These are phyloP conservation scores for Annulohypoxylon bovei DNA, from an alignment of 495 filamentous ascomycete species.

Conservation along the genomic window DNA sequence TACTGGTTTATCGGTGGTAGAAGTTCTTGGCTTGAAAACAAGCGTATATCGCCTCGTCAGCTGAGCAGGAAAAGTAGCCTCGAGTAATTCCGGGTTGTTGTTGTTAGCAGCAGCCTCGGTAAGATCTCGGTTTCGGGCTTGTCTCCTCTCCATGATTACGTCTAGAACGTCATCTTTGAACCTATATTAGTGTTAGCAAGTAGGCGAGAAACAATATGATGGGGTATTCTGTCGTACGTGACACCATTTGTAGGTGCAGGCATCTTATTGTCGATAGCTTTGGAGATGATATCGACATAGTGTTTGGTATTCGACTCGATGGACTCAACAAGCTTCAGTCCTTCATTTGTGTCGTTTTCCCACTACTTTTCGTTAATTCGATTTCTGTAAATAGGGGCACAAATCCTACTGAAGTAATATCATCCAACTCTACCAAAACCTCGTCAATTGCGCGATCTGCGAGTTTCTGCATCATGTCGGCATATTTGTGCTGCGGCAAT, in stretches of 20 bases:
- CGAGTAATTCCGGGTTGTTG: constrained; percentile 64
- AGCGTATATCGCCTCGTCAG: constrained; percentile 94
- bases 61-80: constrained; percentile 84
- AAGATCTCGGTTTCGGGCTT: constrained; percentile 82
- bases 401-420: constrained; percentile 73
- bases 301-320: constrained; percentile 92
- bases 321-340: constrained; percentile 80
- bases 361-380: constrained; percentile 62
- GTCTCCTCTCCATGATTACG: constrained; percentile 91
- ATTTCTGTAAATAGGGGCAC: neutral
- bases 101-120: constrained; percentile 73
- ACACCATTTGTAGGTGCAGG: constrained; percentile 80
- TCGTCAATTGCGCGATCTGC: constrained; percentile 79
- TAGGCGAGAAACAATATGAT: constrained; percentile 15
- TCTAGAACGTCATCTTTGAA: constrained; percentile 98
- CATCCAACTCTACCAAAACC: constrained; percentile 88
- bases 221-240: constrained; percentile 63
- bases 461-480: constrained; percentile 86
- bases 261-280: constrained; percentile 88
- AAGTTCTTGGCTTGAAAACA: constrained; percentile 89
- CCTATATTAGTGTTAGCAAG: constrained; percentile 50
- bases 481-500: constrained; percentile 84
- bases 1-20: constrained; percentile 71
- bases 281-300: constrained; percentile 90
- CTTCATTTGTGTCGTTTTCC: constrained; percentile 73